These are phyloP conservation scores for Sabuloglossum arenarium DNA, from an alignment of 495 filamentous ascomycete species.

Conservation along the genomic window DNA sequence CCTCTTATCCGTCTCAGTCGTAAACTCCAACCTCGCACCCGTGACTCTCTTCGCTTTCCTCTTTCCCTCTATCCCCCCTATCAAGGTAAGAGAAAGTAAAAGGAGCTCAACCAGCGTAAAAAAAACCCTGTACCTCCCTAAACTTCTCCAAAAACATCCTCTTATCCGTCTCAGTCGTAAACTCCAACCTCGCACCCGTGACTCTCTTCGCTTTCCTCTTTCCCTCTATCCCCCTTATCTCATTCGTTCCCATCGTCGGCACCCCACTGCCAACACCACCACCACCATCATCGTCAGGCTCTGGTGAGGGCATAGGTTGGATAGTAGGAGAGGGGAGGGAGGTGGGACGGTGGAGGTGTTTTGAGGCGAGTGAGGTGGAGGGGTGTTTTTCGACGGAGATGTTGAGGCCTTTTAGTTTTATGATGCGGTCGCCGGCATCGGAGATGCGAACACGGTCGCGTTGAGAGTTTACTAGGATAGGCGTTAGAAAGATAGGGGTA, in stretches of 20 bases:
- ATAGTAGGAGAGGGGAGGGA: background rate
- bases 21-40: constrained; percentile 17
- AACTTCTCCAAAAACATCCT: constrained; percentile 12
- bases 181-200: constrained; percentile 15
- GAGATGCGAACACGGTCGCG: constrained; percentile 7
- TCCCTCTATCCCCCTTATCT: background rate
- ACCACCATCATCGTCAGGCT: too few relatives aligned
- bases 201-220: constrained; percentile 5
- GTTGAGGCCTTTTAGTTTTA: constrained; percentile 18
- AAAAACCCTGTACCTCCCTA: constrained; percentile 11
- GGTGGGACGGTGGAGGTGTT: background rate
- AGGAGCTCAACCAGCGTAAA: background rate
- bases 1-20: constrained; percentile 14
- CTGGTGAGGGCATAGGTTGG: background rate
- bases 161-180: constrained; percentile 16
- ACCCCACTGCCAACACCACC: too few relatives aligned
- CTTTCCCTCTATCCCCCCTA: background rate
- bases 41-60: constrained; percentile 6
- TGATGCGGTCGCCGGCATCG: constrained; percentile 13
- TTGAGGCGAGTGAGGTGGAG: background rate
- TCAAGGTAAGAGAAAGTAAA: background rate
- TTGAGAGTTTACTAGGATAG: constrained; percentile 10
- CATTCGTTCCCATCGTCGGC: background rate
- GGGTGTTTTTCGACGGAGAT: constrained; percentile 11
- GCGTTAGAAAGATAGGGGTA: background rate